These are phyloP conservation scores for Paspalum vaginatum DNA, from an alignment of 176 grass and related monocot species.

Conservation along the genomic window DNA sequence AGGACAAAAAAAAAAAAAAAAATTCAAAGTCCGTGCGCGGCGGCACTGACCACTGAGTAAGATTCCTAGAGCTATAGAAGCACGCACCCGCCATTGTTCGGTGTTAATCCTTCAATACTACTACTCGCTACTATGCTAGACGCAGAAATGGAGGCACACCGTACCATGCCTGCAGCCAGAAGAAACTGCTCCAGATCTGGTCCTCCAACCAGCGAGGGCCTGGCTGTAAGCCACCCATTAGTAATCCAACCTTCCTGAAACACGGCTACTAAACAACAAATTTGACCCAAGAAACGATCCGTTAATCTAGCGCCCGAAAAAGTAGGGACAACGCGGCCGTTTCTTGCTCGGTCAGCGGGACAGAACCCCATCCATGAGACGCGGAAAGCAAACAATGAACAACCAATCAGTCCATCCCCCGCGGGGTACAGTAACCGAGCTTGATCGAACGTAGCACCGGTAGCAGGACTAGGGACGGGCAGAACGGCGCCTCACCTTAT, in stretches of 20 bases:
- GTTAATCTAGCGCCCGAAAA: not conserved
- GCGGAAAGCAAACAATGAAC: not conserved
- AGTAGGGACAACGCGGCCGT: not conserved
- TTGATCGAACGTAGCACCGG: not conserved
- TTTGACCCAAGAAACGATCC: not conserved
- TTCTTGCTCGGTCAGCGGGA: not conserved
- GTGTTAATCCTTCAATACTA: not conserved
- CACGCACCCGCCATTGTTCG: not conserved
- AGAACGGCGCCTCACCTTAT: slow-evolving; percentile 11
- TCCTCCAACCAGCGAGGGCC: not conserved
- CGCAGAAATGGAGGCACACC: not conserved
- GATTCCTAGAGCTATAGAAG: slow-evolving; percentile 1
- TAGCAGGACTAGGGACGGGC: not conserved
- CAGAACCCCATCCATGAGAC: not conserved
- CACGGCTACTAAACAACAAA: no score
- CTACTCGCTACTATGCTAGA: not conserved
- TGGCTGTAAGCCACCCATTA: not conserved
- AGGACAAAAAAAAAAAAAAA: not conserved
- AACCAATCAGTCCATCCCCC: not conserved
- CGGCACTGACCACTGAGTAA: no score
- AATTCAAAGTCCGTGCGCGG: no score
- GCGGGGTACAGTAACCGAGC: not conserved
- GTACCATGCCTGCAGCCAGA: not conserved
- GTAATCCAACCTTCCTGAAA: not conserved
- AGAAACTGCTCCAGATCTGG: not conserved